Percentiles rank a stretch among this genome's conserved stretches.
phyloP scores from a whole-genome alignment of 805 yeast genomes.

The Pichia kluyveri region DNA sequence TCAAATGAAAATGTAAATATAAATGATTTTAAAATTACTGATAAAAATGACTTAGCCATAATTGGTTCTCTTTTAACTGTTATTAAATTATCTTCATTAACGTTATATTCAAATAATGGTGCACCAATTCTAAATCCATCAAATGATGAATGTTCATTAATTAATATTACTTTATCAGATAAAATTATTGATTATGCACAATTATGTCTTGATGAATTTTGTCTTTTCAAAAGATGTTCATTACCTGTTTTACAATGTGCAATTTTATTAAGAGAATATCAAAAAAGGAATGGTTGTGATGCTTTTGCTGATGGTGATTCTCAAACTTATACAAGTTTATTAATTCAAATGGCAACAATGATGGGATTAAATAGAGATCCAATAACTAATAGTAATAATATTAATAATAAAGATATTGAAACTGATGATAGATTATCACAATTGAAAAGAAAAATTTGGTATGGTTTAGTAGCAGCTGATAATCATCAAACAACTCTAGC shows the following conservation, averaged over 20 bases:
- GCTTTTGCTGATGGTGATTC: constrained; percentile 50
- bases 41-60: constrained; percentile 38
- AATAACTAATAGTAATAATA: background rate
- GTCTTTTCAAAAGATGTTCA: constrained; percentile 36
- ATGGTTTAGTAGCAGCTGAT: constrained; percentile 37
- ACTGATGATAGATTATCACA: constrained; percentile 23
- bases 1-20: constrained; percentile 27
- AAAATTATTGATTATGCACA: constrained; percentile 37
- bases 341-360: constrained; percentile 57
- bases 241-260: constrained; percentile 46
- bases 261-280: constrained; percentile 40
- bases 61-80: constrained; percentile 37
- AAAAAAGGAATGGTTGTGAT: constrained; percentile 40
- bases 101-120: background rate
- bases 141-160: constrained; percentile 15
- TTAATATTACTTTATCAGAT: constrained; percentile 21
- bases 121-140: background rate
- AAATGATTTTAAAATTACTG: constrained; percentile 26
- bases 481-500: constrained; percentile 32
- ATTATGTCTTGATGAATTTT: constrained; percentile 46
- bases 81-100: constrained; percentile 31
- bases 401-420: background rate
- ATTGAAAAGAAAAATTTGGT: constrained; percentile 53
- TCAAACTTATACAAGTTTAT: constrained; percentile 44
- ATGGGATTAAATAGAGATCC: constrained; percentile 37